Evolutionary conservation across 139 green algal genomes (phyloP).

Genomic region (Diplosphaera chodatii): DNA sequence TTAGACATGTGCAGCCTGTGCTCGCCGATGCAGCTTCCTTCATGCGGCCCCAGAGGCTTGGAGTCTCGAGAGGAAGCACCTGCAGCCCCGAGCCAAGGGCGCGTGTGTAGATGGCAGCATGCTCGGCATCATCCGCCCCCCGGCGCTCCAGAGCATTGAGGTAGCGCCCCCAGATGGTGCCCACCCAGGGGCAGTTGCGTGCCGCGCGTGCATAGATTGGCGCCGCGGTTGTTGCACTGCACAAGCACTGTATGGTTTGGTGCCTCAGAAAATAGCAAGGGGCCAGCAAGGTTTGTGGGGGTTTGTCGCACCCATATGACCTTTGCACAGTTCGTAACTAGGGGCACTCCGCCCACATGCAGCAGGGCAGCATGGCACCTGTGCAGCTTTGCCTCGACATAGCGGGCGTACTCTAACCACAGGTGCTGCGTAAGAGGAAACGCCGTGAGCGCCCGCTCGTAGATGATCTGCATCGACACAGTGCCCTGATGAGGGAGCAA

Average conservation of each 20-base stretch:
- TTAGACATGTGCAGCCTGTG: no score
- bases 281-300: no score
- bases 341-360: no score
- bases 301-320: no score
- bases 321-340: no score
- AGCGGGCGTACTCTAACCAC: constrained; percentile 71
- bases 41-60: no score
- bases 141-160: constrained; percentile 40
- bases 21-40: no score
- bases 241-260: no score
- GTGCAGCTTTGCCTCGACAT: constrained; percentile 49
- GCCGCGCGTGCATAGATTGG: constrained; percentile 53
- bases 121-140: constrained; percentile 2
- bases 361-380: constrained; percentile 14
- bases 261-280: no score
- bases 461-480: constrained; percentile 43
- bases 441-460: constrained; percentile 68
- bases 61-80: no score
- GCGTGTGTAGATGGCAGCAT: constrained; percentile 2
- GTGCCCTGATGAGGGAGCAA: no score
- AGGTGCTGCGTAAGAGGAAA: constrained; percentile 76
- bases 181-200: constrained; percentile 83
- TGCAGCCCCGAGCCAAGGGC: constrained; percentile 20
- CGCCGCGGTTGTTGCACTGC: no score
- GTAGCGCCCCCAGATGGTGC: constrained; percentile 52